Evolutionary conservation across 805 yeast genomes (phyloP).

Genomic region (Cyberlindnera amylophila): DNA sequence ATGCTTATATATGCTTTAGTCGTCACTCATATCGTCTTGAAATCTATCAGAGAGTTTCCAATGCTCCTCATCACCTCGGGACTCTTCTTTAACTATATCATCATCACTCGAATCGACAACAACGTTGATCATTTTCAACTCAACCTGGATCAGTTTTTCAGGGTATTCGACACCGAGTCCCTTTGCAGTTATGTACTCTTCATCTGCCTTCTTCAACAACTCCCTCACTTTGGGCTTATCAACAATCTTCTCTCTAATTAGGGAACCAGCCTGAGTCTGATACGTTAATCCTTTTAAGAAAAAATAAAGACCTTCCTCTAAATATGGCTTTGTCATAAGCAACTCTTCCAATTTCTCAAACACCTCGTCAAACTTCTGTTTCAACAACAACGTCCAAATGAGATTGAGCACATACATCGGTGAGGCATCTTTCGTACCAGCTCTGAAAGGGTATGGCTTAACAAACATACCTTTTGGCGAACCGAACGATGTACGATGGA

Average conservation of each 20-base stretch:
- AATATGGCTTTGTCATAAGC: conserved; percentile 17
- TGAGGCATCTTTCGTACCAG: conserved; percentile 12
- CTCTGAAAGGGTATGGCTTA: conserved; percentile 13
- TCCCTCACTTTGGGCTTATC: conserved; percentile 14
- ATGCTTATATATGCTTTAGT: too few relatives aligned
- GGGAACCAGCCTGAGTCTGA: conserved; percentile 18
- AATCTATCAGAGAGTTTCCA: too few relatives aligned
- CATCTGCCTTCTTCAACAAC: conserved; percentile 14
- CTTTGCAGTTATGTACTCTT: conserved; percentile 16
- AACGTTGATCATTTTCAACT: conserved; percentile 12
- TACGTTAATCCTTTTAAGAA: conserved; percentile 25
- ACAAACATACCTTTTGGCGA: not conserved
- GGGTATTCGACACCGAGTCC: conserved; percentile 15
- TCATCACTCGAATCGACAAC: not conserved
- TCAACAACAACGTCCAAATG: conserved; percentile 23
- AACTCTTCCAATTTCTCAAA: conserved; percentile 21
- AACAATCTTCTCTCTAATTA: conserved; percentile 1
- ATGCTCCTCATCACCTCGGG: too few relatives aligned
- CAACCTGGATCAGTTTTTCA: conserved; percentile 16
- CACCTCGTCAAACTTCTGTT: conserved; percentile 14
- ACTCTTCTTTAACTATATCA: too few relatives aligned
- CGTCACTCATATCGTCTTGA: too few relatives aligned
- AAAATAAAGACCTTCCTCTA: conserved; percentile 23
- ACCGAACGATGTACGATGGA: conserved; percentile 5
- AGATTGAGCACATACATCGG: conserved; percentile 15